Percentiles rank a stretch among this genome's conserved stretches.
Evolutionary conservation across 345 rosid genomes (phyloP).

Genomic region (Noccaea caerulescens): DNA sequence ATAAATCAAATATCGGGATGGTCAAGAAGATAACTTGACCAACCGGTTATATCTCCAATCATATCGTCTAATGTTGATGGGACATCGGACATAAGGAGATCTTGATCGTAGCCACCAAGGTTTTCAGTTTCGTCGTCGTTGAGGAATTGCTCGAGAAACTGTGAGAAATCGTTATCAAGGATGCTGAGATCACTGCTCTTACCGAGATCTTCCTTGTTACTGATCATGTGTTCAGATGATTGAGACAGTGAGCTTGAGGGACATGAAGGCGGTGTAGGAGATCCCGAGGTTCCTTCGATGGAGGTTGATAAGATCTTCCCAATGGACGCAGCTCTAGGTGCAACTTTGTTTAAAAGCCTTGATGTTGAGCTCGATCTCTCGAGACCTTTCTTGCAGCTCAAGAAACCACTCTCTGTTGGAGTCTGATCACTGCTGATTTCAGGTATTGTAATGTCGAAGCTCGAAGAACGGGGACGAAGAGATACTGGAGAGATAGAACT

Average conservation of each 20-base stretch:
- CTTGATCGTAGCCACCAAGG: neutral
- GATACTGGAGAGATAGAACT: neutral
- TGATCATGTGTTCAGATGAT: too few species aligned
- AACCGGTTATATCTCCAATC: too few species aligned
- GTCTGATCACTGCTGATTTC: neutral
- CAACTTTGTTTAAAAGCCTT: conserved; percentile 30
- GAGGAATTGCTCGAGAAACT: too few species aligned
- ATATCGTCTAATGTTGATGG: too few species aligned
- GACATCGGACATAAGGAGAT: neutral
- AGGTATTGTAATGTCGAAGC: too few species aligned
- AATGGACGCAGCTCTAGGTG: conserved; percentile 8
- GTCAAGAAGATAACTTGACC: too few species aligned
- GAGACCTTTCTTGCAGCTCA: conserved; percentile 19
- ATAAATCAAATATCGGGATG: too few species aligned
- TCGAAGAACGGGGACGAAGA: neutral
- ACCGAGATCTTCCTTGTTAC: too few species aligned
- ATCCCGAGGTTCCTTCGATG: neutral
- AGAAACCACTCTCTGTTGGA: neutral
- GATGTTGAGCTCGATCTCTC: conserved; percentile 20
- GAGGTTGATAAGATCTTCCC: neutral
- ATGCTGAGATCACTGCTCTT: too few species aligned
- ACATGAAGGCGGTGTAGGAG: neutral
- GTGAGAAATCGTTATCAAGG: too few species aligned
- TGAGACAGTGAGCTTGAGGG: neutral
- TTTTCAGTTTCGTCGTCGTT: too few species aligned